Evolutionary conservation across 2,329 filamentous ascomycete species (phyloP).

Genomic region (Aspergillus oerlinghausenensis): DNA sequence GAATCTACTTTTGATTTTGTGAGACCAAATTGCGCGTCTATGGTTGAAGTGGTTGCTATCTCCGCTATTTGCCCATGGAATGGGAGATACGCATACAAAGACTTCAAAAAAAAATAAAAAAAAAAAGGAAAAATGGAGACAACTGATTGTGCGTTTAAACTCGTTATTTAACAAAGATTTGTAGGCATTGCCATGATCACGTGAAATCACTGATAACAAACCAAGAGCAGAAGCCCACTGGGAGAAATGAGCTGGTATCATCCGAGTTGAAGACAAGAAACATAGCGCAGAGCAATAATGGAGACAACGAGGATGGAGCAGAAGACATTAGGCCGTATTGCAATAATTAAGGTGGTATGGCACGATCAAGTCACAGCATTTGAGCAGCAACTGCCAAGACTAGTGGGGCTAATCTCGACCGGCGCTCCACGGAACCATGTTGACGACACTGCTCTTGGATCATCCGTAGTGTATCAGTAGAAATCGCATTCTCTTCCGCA

Average conservation of each 20-base stretch:
- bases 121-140: no score
- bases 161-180: neutral
- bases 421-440: conserved; percentile 27
- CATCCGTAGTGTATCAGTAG: conserved; percentile 2
- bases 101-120: neutral
- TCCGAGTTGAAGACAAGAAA: conserved; percentile 22
- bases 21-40: neutral
- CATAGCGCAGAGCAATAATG: conserved; percentile 14
- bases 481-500: neutral
- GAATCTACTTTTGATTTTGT: neutral
- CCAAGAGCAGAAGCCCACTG: conserved; percentile 24
- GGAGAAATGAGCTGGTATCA: conserved; percentile 38
- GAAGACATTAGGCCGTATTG: conserved; percentile 11
- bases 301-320: conserved; percentile 12
- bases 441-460: conserved; percentile 12
- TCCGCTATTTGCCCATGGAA: neutral
- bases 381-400: conserved; percentile 21
- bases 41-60: neutral
- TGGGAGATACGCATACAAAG: neutral
- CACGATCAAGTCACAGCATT: conserved; percentile 2
- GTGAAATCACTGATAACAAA: conserved; percentile 23
- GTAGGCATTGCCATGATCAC: conserved; percentile 26
- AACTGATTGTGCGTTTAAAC: neutral
- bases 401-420: conserved; percentile 20
- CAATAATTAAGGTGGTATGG: conserved; percentile 3